These are phyloP conservation scores for Flueggea neowawraea DNA, from an alignment of 441 rosid genomes.

Conservation along the genomic window DNA sequence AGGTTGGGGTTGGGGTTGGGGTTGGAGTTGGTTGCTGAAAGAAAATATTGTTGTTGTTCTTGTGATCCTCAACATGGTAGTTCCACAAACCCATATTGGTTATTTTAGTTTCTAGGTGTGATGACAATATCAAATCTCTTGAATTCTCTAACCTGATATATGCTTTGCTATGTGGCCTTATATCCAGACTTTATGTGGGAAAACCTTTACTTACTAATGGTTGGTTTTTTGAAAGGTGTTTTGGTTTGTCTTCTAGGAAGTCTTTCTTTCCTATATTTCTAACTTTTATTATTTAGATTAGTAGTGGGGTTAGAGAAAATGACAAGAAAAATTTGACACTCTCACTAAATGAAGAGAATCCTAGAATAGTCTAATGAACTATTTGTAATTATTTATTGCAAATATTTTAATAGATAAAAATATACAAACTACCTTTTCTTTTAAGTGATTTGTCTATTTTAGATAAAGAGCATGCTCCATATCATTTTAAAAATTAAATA, in stretches of 20 bases:
- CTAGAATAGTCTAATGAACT: conserved; percentile 35
- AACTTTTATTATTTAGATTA: conserved; percentile 19
- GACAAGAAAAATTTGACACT: conserved; percentile 33
- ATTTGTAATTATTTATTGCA: background rate
- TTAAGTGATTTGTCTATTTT: no score
- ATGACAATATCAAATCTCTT: conserved; percentile 9
- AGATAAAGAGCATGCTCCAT: no score
- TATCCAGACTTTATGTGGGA: conserved; percentile 47
- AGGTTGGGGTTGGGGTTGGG: conserved; percentile 38
- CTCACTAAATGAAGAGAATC: conserved; percentile 46
- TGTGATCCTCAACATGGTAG: conserved; percentile 31
- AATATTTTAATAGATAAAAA: no score
- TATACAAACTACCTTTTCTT: no score
- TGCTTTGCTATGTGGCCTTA: conserved; percentile 18
- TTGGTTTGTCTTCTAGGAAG: conserved; percentile 58
- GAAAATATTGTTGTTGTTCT: conserved; percentile 25
- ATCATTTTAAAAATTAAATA: no score
- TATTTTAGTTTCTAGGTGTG: conserved; percentile 6
- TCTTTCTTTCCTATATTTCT: conserved; percentile 21
- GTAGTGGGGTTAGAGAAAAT: conserved; percentile 62
- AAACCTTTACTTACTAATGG: conserved; percentile 32
- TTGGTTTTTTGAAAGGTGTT: conserved; percentile 36
- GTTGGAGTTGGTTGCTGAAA: conserved; percentile 24
- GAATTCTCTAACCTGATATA: conserved; percentile 14
- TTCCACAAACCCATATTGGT: conserved; percentile 50